Percentiles rank a stretch among this genome's conserved stretches.
Evolutionary conservation across 129 eudicot genomes (phyloP).

Genomic region (Artemisia tridentata): DNA sequence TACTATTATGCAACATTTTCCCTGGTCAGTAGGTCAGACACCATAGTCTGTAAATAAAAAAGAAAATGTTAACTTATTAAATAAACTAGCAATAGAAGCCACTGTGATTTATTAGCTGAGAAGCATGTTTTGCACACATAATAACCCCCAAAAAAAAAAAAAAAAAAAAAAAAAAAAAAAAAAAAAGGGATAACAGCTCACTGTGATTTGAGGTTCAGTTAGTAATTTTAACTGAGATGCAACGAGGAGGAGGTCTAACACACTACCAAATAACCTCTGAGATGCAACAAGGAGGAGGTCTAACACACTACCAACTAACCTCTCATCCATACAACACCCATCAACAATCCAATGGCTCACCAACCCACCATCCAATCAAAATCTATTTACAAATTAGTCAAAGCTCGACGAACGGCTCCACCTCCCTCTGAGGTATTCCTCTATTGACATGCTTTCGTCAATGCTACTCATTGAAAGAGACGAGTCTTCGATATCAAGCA

Average conservation of each 20-base stretch:
- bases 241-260: constrained; percentile 53
- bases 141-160: background rate
- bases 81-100: no score
- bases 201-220: constrained; percentile 37
- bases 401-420: constrained; percentile 95
- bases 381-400: constrained; percentile 40
- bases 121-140: constrained; percentile 19
- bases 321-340: constrained; percentile 61
- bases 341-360: constrained; percentile 32
- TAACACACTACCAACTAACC: constrained; percentile 48
- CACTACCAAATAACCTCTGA: no score
- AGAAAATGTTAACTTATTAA: no score
- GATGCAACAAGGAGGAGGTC: constrained; percentile 52
- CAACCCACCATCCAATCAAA: background rate
- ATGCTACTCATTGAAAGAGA: constrained; percentile 74
- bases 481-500: constrained; percentile 74
- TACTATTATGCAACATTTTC: no score
- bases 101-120: background rate
- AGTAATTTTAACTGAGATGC: background rate
- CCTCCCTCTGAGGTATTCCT: constrained; percentile 75
- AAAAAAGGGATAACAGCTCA: constrained; percentile 15
- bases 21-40: no score
- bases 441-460: constrained; percentile 70
- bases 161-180: background rate
- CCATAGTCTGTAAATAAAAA: no score